Percentiles rank a stretch among this genome's conserved stretches.
These are phyloP conservation scores for Musa balbisiana DNA, from an alignment of 202 grass and related monocot genomes.

Conservation along the genomic window DNA sequence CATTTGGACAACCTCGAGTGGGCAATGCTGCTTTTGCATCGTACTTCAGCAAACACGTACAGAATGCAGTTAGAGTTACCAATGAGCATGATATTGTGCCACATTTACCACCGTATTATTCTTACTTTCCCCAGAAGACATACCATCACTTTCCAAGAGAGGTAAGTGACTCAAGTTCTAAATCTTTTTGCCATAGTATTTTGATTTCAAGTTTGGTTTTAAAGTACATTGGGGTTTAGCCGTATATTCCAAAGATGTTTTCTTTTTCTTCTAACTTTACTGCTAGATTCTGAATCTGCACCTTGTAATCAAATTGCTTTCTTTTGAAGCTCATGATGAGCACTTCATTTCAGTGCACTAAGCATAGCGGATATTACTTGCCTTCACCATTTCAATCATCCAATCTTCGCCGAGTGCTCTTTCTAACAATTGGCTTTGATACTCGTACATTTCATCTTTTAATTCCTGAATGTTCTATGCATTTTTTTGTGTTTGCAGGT, in stretches of 20 bases:
- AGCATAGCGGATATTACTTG: not conserved
- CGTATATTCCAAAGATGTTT: too few relatives aligned
- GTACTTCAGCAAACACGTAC: conserved; percentile 72
- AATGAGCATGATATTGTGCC: conserved; percentile 78
- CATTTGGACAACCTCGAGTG: conserved; percentile 85
- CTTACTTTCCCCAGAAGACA: conserved; percentile 81
- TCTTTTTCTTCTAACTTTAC: too few relatives aligned
- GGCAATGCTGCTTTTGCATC: conserved; percentile 89
- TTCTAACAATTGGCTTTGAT: not conserved
- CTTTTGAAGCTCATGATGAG: not conserved
- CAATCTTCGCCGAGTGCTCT: not conserved
- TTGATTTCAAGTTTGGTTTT: not conserved
- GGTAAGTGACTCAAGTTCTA: conserved; percentile 28
- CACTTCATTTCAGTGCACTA: not conserved
- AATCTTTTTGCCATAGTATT: not conserved
- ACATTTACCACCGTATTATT: conserved; percentile 82
- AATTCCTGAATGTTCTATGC: too few relatives aligned
- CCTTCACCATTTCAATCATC: not conserved
- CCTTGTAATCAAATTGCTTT: not conserved
- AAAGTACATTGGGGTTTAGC: not conserved
- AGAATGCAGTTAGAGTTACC: conserved; percentile 75
- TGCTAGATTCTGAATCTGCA: not conserved
- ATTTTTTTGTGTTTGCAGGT: conserved; percentile 41
- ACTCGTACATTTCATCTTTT: not conserved
- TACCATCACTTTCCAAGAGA: conserved; percentile 95